phyloP scores from a whole-genome alignment of 306 rosid genomes.

The Cucurbita pepo region DNA sequence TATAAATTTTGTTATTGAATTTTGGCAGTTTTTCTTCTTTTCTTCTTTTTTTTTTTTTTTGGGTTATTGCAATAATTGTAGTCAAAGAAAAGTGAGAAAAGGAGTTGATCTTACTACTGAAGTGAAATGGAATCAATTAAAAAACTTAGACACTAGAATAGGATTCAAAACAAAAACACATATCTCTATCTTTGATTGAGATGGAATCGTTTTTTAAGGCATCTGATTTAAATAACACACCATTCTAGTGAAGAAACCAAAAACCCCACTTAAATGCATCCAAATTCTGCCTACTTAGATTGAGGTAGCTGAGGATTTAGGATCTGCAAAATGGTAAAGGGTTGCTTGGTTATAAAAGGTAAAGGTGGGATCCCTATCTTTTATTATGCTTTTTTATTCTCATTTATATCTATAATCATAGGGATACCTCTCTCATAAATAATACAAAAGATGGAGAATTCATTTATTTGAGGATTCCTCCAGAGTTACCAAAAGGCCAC shows the following conservation, averaged over 20 bases:
- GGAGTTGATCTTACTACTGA: neutral
- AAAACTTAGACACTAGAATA: neutral
- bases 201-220: neutral
- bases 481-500: neutral
- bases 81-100: neutral
- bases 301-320: conserved; percentile 22
- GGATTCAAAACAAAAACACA: neutral
- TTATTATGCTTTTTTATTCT: too few species aligned
- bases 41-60: neutral
- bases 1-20: neutral
- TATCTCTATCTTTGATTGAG: neutral
- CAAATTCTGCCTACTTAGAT: conserved; percentile 22
- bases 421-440: neutral
- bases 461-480: neutral
- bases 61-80: neutral
- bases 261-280: conserved; percentile 13
- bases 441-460: neutral
- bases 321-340: conserved; percentile 15
- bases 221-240: conserved; percentile 1
- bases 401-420: too few species aligned
- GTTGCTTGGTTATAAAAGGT: conserved; percentile 36
- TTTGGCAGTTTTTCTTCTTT: neutral
- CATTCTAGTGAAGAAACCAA: conserved; percentile 24
- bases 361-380: conserved; percentile 6
- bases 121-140: neutral